Evolutionary conservation across 2,329 filamentous ascomycete genomes (phyloP).

Genomic region (Claviceps humidiphila): DNA sequence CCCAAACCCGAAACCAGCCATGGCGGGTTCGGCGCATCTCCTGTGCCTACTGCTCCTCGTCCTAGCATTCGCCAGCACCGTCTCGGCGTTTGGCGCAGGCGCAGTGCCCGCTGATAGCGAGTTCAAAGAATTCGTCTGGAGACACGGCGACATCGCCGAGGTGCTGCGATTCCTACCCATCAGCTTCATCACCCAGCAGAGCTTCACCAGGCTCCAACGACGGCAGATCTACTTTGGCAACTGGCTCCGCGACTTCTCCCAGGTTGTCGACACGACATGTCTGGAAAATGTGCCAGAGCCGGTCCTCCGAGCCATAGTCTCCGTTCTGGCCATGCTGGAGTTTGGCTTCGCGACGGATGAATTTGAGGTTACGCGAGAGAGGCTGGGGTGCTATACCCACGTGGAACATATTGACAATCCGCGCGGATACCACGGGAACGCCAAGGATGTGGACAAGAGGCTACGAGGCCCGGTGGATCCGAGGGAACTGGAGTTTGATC

Average conservation of each 20-base stretch:
- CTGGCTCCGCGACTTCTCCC: conserved; percentile 58
- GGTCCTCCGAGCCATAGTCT: conserved; percentile 16
- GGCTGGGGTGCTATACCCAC: conserved; percentile 63
- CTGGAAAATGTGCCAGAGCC: conserved; percentile 18
- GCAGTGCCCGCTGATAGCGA: conserved; percentile 23
- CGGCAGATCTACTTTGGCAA: conserved; percentile 24
- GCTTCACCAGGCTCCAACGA: conserved; percentile 25
- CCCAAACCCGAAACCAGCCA: neutral
- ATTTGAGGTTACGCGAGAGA: conserved; percentile 66
- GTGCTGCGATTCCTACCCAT: conserved; percentile 23
- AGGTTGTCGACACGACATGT: conserved; percentile 53
- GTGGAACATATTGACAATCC: conserved; percentile 62
- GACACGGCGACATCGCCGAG: conserved; percentile 26
- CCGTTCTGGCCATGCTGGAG: conserved; percentile 18
- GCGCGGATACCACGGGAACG: conserved; percentile 60
- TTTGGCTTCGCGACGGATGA: conserved; percentile 60
- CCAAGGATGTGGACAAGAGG: conserved; percentile 55
- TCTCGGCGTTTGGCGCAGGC: conserved; percentile 24
- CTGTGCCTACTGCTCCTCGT: conserved; percentile 10
- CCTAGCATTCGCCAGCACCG: conserved; percentile 17
- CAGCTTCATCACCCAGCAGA: conserved; percentile 23
- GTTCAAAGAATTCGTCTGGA: conserved; percentile 28
- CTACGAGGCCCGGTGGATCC: conserved; percentile 22
- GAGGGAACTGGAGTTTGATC: conserved; percentile 53
- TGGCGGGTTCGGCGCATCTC: conserved; percentile 2